phyloP scores from a whole-genome alignment of 768 basidiomycete species.

The Kockovaella imperatae region DNA sequence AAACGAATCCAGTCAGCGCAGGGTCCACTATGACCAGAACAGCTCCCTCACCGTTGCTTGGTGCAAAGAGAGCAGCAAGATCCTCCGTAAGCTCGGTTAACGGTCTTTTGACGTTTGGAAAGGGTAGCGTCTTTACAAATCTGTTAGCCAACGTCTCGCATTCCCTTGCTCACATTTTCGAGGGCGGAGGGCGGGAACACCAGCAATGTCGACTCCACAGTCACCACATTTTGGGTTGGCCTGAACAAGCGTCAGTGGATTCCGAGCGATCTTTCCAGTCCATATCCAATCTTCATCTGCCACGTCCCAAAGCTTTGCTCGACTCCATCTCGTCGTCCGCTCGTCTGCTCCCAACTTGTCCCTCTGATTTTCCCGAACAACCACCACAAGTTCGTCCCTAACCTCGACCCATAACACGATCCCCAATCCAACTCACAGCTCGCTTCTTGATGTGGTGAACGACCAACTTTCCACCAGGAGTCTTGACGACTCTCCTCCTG shows the following conservation, averaged over 20 bases:
- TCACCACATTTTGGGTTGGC: constrained; percentile 94
- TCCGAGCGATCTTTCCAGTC: background rate
- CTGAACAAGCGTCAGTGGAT: constrained; percentile 26
- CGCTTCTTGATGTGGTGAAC: constrained; percentile 98
- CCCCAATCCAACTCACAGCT: constrained; percentile 48
- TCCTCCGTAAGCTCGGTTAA: constrained; percentile 91
- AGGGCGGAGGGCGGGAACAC: constrained; percentile 93
- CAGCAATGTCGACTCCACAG: constrained; percentile 86
- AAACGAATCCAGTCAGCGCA: constrained; percentile 9
- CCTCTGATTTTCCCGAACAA: background rate
- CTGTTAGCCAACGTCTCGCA: background rate
- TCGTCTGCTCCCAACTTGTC: background rate
- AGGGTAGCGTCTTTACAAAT: constrained; percentile 61
- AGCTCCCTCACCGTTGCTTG: constrained; percentile 66
- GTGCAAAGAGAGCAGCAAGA: constrained; percentile 95
- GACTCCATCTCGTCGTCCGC: no score
- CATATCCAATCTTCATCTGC: background rate
- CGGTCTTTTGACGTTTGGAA: constrained; percentile 95
- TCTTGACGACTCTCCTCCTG: constrained; percentile 91
- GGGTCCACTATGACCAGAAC: background rate
- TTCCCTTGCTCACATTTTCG: constrained; percentile 55
- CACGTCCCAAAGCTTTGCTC: no score
- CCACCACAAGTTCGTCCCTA: background rate
- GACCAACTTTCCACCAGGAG: constrained; percentile 94
- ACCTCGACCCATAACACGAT: background rate